Evolutionary conservation across 306 rosid species (phyloP).

Genomic region (Vigna trinervia): DNA sequence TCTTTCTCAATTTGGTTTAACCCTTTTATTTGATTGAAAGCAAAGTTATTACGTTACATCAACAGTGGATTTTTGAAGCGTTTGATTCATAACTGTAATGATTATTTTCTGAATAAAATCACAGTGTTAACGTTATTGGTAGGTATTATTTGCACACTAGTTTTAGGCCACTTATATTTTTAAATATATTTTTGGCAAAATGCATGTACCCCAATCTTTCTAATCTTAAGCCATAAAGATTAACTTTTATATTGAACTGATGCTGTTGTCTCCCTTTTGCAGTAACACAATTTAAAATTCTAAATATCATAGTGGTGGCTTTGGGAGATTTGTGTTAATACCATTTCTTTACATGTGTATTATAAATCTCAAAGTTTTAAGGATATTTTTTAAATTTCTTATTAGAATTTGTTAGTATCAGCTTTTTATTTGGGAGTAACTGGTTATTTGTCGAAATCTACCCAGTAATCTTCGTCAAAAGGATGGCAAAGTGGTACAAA

Average conservation of each 20-base stretch:
- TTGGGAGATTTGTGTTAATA: too few species aligned
- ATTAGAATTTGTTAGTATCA: too few species aligned
- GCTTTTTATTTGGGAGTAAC: neutral
- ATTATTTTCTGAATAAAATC: neutral
- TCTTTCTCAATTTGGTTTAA: neutral
- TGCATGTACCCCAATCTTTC: neutral
- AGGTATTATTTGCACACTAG: neutral
- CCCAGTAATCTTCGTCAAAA: neutral
- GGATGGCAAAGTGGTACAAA: neutral
- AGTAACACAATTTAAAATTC: neutral
- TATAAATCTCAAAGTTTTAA: neutral
- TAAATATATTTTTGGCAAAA: neutral
- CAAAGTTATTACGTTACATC: neutral
- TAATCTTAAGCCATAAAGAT: neutral
- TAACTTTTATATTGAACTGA: neutral
- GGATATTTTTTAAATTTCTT: neutral
- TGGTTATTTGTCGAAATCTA: neutral
- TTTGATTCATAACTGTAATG: neutral
- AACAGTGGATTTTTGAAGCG: neutral
- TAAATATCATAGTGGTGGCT: neutral
- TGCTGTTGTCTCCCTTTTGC: neutral
- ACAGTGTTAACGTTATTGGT: neutral
- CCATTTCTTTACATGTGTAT: too few species aligned
- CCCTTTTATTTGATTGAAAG: slow-evolving; percentile 21
- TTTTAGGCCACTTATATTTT: neutral